Evolutionary conservation across 1,284 basidiomycete species (phyloP), one percentile per base, ranked within the genome.

Genomic region (Termitomyces sp.): DNA sequence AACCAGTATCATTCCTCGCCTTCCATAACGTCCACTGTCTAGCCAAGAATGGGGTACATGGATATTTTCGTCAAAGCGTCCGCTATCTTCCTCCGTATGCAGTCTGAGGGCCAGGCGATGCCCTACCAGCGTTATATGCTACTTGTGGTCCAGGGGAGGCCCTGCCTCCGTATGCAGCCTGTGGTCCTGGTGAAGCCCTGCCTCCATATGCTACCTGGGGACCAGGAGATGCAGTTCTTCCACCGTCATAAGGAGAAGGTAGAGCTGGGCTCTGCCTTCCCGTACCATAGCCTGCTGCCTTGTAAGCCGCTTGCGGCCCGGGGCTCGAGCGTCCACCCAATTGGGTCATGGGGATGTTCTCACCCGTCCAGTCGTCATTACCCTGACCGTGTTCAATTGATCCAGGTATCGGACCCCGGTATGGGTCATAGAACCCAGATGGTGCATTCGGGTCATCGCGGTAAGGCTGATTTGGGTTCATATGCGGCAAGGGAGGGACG

Each of bases 261-360:
- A 35, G 34, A 28, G 45, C 24, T 14, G 83, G 82, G 58, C 72
- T 68, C 48, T 59, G 68, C 60, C 66, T 73, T 30, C 70, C 69
- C 37, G 54, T 58, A 44, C 63, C 62, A 53, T 64, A 59, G 3
- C 62, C 65, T 45, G 60, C 62, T 18, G 34, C 19, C 46, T 57
- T 54, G 47, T 64, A 60, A 41, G 62, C 64, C 49, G 62, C 58
- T 18, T 64, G 62, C 11, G 79, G 76, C 13, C 63, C 75, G 42
- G 78, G 74, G 57, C 76, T 78, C 57, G 73, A 66, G 34, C 72
- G 65, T 19, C 72, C 70, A 47, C 61, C 72, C 72, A 89, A 79
- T 60, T 89, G 86, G 0, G 80, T 88, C 88, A 91, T 90, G 14
- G 86, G 84, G 49, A 87, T 86, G 14, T 80, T 76, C 64, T 89